Evolutionary conservation across 2,329 filamentous ascomycete genomes (phyloP).

Genomic region (Phialophora tarda): DNA sequence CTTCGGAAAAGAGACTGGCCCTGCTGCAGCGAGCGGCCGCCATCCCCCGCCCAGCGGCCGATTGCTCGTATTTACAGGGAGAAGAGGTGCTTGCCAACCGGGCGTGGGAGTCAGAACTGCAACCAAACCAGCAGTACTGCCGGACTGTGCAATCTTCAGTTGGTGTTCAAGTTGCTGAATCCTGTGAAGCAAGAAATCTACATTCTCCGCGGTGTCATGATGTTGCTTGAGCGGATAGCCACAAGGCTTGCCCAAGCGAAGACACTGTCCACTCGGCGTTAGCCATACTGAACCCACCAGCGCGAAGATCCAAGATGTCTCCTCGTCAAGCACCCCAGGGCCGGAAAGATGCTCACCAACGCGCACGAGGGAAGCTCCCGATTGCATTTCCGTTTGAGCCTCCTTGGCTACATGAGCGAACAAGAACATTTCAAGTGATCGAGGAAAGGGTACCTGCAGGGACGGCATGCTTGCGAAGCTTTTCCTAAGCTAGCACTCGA

Average conservation of each 20-base stretch:
- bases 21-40: neutral
- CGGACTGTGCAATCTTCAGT: conserved; percentile 9
- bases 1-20: neutral
- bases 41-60: neutral
- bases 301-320: neutral
- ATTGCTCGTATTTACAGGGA: neutral
- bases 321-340: neutral
- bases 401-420: conserved; percentile 43
- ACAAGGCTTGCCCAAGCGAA: conserved; percentile 17
- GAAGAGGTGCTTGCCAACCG: conserved; percentile 1
- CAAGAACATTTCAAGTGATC: neutral
- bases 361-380: conserved; percentile 56
- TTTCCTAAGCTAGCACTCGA: neutral
- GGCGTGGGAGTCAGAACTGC: neutral
- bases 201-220: conserved; percentile 7
- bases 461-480: conserved; percentile 20
- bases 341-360: conserved; percentile 39
- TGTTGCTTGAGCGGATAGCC: conserved; percentile 17
- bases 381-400: conserved; percentile 60
- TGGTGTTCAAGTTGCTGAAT: conserved; percentile 17
- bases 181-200: conserved; percentile 19
- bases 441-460: conserved; percentile 15
- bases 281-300: neutral
- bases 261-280: neutral
- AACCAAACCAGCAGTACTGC: conserved; percentile 15